Percentiles rank a stretch among this genome's conserved stretches.
Conservation (phyloP, 495 filamentous ascomycete genomes). For the Penicillium ochrochloron region DNA sequence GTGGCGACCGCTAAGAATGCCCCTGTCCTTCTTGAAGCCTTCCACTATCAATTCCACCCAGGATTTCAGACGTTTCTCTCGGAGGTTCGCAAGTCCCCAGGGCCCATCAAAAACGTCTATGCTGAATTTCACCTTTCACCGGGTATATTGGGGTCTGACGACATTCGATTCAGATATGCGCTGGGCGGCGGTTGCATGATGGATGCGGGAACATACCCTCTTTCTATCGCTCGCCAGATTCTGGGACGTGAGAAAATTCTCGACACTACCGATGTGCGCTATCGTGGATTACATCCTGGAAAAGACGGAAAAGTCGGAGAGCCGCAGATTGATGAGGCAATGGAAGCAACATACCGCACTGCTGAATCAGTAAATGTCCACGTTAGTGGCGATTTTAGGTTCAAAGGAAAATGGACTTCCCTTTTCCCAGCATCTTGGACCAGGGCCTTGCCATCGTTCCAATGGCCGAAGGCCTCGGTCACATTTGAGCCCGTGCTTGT, state of each 20-base stretch:
- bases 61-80: constrained; percentile 55
- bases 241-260: constrained; percentile 36
- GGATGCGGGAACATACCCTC: constrained; percentile 59
- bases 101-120: constrained; percentile 13
- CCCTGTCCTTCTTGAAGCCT: constrained; percentile 62
- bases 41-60: constrained; percentile 62
- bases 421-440: not conserved
- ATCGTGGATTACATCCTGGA: not conserved
- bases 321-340: not conserved
- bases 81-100: constrained; percentile 27
- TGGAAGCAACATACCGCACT: not conserved
- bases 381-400: not conserved
- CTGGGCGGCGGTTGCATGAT: constrained; percentile 62
- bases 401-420: not conserved
- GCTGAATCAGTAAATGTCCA: not conserved
- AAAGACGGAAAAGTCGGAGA: not conserved
- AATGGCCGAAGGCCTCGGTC: constrained; percentile 33
- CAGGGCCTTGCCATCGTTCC: not conserved
- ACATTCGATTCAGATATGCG: constrained; percentile 61
- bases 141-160: constrained; percentile 31
- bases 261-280: constrained; percentile 17
- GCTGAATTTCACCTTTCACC: constrained; percentile 24
- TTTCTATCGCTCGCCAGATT: constrained; percentile 47
- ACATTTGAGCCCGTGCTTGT: constrained; percentile 34
- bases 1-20: constrained; percentile 30